Evolutionary conservation across 1,284 basidiomycete genomes (phyloP), one percentile per base, ranked within the genome.

Genomic region (Malassezia psittaci): DNA sequence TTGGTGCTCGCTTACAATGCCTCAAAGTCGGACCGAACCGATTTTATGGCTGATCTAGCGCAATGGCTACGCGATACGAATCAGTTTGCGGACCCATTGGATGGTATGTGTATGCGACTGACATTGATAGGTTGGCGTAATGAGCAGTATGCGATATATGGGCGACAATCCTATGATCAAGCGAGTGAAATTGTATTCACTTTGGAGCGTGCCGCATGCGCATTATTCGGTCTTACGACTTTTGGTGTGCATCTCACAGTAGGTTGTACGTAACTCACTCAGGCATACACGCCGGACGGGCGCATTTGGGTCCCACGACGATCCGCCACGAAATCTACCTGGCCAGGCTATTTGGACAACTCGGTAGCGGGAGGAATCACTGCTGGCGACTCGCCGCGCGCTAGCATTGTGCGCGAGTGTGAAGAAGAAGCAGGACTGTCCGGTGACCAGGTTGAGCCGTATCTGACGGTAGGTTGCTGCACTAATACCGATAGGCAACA

Each of bases 261-360:
- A 72, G 50, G 75, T 10, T 18, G 16, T 18, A 16, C 38, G 19
- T 29, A 13, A 21, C 39, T 48, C 19, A 36, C 35, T 18, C 51
- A 43, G 34, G 76, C 73, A 3, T 77, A 75, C 53, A 68, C 64
- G 3, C 52, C 59, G 7, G 59, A 60, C 16, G 53, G 67, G 34
- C 64, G 78, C 56, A 78, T 96, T 10, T 96, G 93, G 93, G 84
- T 91, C 0, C 90, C 93, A 2, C 85, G 84, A 11, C 81, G 93
- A 13, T 82, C 88, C 10, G 79, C 78, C 57, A 93, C 85, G 16
- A 96, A 98, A 75, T 84, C 84, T 63, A 96, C 90, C 80, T 90
- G 48, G 54, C 69, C 69, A 3, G 60, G 66, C 7, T 65, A 59
- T 43, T 55, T 66, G 11, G 70, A 69, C 57, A 70, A 70, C 51